Evolutionary conservation across 768 basidiomycete genomes (phyloP), one percentile per base, ranked within the genome.

Genomic region (Kondoa subrosea): DNA sequence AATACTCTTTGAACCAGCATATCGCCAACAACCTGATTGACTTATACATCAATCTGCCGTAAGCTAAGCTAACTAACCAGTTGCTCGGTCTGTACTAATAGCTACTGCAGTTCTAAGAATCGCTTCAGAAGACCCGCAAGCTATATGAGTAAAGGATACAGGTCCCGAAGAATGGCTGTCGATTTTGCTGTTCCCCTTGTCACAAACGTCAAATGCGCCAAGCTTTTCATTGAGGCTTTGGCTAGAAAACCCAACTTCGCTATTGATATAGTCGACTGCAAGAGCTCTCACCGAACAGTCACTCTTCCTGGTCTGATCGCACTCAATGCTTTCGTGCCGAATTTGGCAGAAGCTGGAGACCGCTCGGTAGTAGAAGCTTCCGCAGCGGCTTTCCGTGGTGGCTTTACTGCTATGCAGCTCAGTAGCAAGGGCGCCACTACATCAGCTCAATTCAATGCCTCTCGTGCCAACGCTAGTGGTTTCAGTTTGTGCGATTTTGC

Each of bases 121-220:
- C 84, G 91, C 76, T 97, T 89, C 78, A 87, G 95, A 68, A 87
- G 95, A 25, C 95, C 95, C 3, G 92, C 95, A 16, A 92, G 86
- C 77, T 99, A 97, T 76, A 84, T 91, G 65, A 95, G 91, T 77
- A 92, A 95, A 76, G 95, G 95, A 4, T 97, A 97, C 77, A 85
- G 85, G 69, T 93, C 92, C 32, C 88, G 95, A 73, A 87, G 95
- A 64, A 92, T 97, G 91, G 95, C 95, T 3, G 91, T 99, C 71
- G 95, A 99, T 77, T 96, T 93, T 74, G 95, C 92, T 32, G 86
- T 97, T 34, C 95, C 95, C 0, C 82, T 97, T 64, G 90, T 97
- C 76, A 97, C 93, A 57, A 97, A 99, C 77, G 88, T 99, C 80
- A 99, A 99, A 81, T 91, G 91, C 75, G 93, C 93, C 67, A 99